A percentile compares a stretch with the other conserved stretches of the same genome.
These are phyloP conservation scores for Lanzia echinophila DNA, from an alignment of 2,329 filamentous ascomycete species.

Conservation along the genomic window DNA sequence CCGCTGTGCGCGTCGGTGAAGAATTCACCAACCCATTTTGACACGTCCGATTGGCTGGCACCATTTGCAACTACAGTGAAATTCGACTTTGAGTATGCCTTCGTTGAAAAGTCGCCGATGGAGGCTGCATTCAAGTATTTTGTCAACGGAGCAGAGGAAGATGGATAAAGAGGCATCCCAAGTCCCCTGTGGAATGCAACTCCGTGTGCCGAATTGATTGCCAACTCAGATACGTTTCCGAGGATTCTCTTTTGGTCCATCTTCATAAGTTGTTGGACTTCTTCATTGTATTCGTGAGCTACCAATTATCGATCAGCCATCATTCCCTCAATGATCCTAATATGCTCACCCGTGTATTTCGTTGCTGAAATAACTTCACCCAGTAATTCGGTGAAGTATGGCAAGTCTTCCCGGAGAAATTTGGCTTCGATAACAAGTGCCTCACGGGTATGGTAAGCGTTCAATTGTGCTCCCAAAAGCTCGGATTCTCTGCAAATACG, in stretches of 20 bases:
- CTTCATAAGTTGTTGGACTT: slow-evolving; percentile 71
- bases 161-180: slow-evolving; percentile 68
- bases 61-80: slow-evolving; percentile 89
- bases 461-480: slow-evolving; percentile 86
- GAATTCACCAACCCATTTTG: slow-evolving; percentile 90
- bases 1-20: slow-evolving; percentile 65
- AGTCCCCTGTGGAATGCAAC: slow-evolving; percentile 92
- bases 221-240: slow-evolving; percentile 56
- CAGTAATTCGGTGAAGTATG: slow-evolving; percentile 94
- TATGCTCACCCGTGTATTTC: slow-evolving; percentile 66
- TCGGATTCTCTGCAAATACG: slow-evolving; percentile 93
- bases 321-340: no score
- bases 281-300: slow-evolving; percentile 90
- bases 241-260: slow-evolving; percentile 69
- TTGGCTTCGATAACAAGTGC: slow-evolving; percentile 86
- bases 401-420: slow-evolving; percentile 92
- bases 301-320: slow-evolving; percentile 7
- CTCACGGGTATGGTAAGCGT: slow-evolving; percentile 84
- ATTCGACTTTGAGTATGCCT: slow-evolving; percentile 82
- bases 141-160: slow-evolving; percentile 62
- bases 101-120: slow-evolving; percentile 67
- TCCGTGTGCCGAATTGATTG: slow-evolving; percentile 78
- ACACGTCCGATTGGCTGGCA: slow-evolving; percentile 65
- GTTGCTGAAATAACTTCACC: slow-evolving; percentile 85
- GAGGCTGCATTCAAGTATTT: slow-evolving; percentile 75